Conservation (phyloP, 805 yeast genomes). For the Kregervanrija pseudodelftensis region DNA sequence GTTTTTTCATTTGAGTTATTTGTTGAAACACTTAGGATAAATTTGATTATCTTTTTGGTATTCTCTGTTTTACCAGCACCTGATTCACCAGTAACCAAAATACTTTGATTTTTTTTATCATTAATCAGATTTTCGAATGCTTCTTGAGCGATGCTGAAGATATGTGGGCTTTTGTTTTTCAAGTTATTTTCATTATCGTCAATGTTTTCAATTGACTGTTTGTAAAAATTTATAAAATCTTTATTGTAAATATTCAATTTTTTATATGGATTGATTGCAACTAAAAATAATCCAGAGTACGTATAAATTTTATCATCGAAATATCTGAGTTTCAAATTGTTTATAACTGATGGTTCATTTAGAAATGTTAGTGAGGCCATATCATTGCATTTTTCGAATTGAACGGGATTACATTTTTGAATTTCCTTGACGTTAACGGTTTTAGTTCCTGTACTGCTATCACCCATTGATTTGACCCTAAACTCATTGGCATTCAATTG, state of each 20-base stretch:
- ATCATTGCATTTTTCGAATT: slow-evolving; percentile 85
- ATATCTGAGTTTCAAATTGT: slow-evolving; percentile 75
- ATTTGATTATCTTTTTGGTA: slow-evolving; percentile 90
- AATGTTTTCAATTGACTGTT: slow-evolving; percentile 6
- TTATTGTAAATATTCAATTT: slow-evolving; percentile 62
- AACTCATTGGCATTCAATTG: slow-evolving; percentile 29
- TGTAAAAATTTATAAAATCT: slow-evolving; percentile 47
- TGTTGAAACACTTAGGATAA: slow-evolving; percentile 68
- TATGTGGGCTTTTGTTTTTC: slow-evolving; percentile 64
- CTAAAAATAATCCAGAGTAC: slow-evolving; percentile 89
- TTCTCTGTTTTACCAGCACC: slow-evolving; percentile 99
- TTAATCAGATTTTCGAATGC: slow-evolving; percentile 71
- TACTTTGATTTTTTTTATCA: slow-evolving; percentile 74
- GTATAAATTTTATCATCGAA: slow-evolving; percentile 78
- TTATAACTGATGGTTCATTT: slow-evolving; percentile 92
- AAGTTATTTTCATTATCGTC: slow-evolving; percentile 14
- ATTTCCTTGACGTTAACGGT: slow-evolving; percentile 35
- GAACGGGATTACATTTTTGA: slow-evolving; percentile 77
- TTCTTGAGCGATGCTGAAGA: slow-evolving; percentile 81
- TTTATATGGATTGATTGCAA: slow-evolving; percentile 90
- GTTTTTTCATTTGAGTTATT: slow-evolving; percentile 16
- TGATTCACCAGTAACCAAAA: slow-evolving; percentile 95
- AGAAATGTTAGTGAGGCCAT: slow-evolving; percentile 93
- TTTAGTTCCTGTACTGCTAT: slow-evolving; percentile 11
- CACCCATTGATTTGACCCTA: slow-evolving; percentile 17